Conservation (phyloP, 495 filamentous ascomycete species). For the Collariella sp. region DNA sequence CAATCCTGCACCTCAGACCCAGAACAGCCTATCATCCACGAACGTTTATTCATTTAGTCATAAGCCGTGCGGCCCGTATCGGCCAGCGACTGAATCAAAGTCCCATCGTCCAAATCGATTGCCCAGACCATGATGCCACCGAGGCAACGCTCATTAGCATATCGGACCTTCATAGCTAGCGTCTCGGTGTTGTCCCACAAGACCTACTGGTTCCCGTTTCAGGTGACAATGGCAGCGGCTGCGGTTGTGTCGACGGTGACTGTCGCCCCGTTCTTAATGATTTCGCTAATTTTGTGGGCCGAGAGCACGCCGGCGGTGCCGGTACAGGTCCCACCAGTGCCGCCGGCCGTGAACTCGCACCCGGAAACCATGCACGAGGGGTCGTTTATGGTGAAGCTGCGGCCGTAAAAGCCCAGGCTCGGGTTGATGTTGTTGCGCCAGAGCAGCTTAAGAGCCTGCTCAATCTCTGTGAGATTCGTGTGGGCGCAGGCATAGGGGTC, state of each 20-base stretch:
- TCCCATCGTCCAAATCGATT: conserved; percentile 15
- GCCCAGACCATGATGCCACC: conserved; percentile 26
- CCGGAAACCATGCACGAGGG: conserved; percentile 19
- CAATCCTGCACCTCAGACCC: background rate
- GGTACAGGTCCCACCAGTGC: conserved; percentile 28
- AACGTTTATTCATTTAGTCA: background rate
- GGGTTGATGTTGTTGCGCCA: conserved; percentile 44
- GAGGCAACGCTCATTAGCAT: conserved; percentile 26
- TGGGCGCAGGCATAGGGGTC: conserved; percentile 35
- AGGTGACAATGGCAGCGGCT: conserved; percentile 35
- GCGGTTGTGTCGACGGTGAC: conserved; percentile 15
- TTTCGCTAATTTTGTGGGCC: conserved; percentile 33
- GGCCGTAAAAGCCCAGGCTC: conserved; percentile 49
- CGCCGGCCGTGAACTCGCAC: conserved; percentile 25
- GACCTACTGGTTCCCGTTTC: conserved; percentile 38
- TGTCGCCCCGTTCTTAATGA: conserved; percentile 18
- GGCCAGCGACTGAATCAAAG: background rate
- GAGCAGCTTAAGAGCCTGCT: conserved; percentile 38
- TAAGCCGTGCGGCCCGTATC: background rate
- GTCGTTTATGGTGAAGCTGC: conserved; percentile 26
- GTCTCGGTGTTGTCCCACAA: conserved; percentile 38
- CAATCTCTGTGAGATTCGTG: conserved; percentile 52
- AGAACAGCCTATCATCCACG: background rate
- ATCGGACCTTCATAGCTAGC: conserved; percentile 32
- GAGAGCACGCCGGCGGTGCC: conserved; percentile 27